Conservation (phyloP, 2,329 filamentous ascomycete genomes). For the Biscogniauxia mediterranea region DNA sequence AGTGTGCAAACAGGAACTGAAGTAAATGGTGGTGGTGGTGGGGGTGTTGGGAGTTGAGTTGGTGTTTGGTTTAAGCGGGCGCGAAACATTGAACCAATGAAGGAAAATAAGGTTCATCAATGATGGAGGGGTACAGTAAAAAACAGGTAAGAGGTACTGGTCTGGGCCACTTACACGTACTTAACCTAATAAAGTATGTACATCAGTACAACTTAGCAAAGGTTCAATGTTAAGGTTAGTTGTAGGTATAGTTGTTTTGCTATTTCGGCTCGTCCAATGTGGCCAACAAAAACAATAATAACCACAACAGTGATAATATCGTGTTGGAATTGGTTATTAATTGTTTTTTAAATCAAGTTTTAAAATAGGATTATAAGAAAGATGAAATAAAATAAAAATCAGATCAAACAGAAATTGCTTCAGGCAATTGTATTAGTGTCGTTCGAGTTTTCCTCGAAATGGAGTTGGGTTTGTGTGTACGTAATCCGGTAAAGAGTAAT, state of each 20-base stretch:
- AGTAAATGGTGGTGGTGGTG: neutral
- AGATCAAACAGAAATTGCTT: neutral
- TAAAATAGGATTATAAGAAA: neutral
- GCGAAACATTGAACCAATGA: conserved; percentile 5
- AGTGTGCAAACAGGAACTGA: neutral
- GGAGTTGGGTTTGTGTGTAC: neutral
- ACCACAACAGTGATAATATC: too few relatives aligned
- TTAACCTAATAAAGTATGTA: conserved; percentile 6
- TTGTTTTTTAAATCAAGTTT: too few relatives aligned
- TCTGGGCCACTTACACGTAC: conserved; percentile 20
- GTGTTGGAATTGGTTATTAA: too few relatives aligned
- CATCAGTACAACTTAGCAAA: too few relatives aligned
- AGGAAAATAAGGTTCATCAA: neutral
- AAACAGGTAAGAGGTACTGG: conserved; percentile 6
- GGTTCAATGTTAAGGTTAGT: too few relatives aligned
- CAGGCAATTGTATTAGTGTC: neutral
- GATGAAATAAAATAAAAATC: neutral
- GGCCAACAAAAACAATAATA: too few relatives aligned
- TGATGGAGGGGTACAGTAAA: conserved; percentile 15
- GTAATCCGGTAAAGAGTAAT: neutral
- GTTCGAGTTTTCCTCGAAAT: neutral
- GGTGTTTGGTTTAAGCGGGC: neutral
- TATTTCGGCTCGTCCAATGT: too few relatives aligned
- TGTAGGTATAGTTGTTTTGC: too few relatives aligned
- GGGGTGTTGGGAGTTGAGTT: too few relatives aligned